Conservation (phyloP, 208 protist genomes). For the Angomonas deanei region DNA sequence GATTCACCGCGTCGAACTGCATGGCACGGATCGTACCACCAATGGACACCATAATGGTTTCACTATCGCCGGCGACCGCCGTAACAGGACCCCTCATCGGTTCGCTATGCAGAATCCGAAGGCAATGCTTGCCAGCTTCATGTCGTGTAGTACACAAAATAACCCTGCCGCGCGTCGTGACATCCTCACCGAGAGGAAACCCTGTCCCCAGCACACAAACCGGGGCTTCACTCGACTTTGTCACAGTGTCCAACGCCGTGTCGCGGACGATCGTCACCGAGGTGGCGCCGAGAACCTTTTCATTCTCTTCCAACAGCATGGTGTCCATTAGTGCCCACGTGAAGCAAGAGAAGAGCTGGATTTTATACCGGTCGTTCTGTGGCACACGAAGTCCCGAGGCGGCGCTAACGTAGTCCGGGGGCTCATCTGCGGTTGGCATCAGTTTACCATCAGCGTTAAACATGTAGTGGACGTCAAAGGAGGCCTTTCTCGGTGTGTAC, state of each 20-base stretch:
- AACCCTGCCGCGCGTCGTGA: conserved; percentile 70
- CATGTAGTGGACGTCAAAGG: conserved; percentile 76
- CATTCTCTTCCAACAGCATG: conserved; percentile 67
- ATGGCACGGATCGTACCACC: conserved; percentile 83
- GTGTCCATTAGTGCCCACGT: conserved; percentile 45
- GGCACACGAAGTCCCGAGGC: conserved; percentile 53
- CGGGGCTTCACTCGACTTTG: conserved; percentile 25
- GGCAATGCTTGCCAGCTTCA: conserved; percentile 13
- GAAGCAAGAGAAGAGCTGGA: conserved; percentile 48
- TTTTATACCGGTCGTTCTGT: conserved; percentile 56
- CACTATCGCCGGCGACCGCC: conserved; percentile 49
- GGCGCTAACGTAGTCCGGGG: conserved; percentile 24
- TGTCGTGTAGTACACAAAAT: conserved; percentile 45
- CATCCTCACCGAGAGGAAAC: conserved; percentile 82
- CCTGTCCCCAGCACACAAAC: conserved; percentile 78
- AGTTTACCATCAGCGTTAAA: conserved; percentile 50
- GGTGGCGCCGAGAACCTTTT: conserved; percentile 65
- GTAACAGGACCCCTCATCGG: conserved; percentile 76
- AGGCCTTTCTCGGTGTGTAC: conserved; percentile 55
- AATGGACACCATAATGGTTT: conserved; percentile 65
- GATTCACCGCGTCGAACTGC: conserved; percentile 46
- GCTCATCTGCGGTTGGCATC: conserved; percentile 30
- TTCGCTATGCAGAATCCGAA: conserved; percentile 66
- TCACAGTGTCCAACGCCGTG: conserved; percentile 26
- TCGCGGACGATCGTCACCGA: conserved; percentile 49